Conservation (phyloP, 495 filamentous ascomycete species). For the Sporormia fimetaria region DNA sequence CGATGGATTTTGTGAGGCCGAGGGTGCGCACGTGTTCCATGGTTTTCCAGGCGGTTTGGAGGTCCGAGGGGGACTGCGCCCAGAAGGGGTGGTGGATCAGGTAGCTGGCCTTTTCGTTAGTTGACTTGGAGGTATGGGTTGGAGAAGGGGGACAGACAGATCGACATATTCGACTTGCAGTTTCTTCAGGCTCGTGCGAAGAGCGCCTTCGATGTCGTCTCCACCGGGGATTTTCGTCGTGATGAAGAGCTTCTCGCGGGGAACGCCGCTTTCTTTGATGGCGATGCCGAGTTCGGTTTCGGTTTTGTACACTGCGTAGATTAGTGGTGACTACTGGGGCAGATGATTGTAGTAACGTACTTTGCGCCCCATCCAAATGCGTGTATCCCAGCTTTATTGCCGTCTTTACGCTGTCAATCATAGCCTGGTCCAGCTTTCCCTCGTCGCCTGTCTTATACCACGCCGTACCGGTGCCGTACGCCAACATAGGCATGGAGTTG, state of each 20-base stretch:
- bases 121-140: constrained; percentile 2
- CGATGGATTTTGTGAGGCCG: constrained; percentile 66
- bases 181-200: constrained; percentile 60
- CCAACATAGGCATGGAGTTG: constrained; percentile 60
- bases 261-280: constrained; percentile 55
- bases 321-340: too few relatives aligned
- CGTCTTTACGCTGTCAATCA: constrained; percentile 50
- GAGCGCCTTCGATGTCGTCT: constrained; percentile 49
- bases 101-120: constrained; percentile 39
- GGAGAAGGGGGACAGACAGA: constrained; percentile 36
- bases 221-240: constrained; percentile 61
- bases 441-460: constrained; percentile 44
- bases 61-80: constrained; percentile 46
- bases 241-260: constrained; percentile 60
- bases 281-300: constrained; percentile 64
- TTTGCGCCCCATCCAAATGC: constrained; percentile 71
- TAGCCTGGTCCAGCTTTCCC: constrained; percentile 37
- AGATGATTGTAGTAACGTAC: constrained; percentile 27
- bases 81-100: constrained; percentile 71
- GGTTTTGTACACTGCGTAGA: constrained; percentile 64
- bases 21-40: constrained; percentile 63
- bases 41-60: constrained; percentile 61
- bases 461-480: constrained; percentile 57
- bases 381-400: constrained; percentile 61
- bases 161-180: constrained; percentile 73